phyloP scores from a whole-genome alignment of 345 rosid genomes.

The Eucalyptus polyanthemos region DNA sequence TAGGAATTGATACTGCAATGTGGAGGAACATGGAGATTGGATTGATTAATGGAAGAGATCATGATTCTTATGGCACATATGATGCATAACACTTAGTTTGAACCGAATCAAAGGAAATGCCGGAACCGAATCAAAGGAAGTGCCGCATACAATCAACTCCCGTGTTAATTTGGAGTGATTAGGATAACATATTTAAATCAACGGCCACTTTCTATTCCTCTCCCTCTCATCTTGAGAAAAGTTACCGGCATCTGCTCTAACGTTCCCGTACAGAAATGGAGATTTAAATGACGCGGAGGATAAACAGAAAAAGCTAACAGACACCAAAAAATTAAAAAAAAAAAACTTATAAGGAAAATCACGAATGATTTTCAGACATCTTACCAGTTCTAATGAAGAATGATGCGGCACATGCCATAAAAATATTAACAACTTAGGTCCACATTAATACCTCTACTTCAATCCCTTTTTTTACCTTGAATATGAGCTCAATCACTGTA shows the following conservation, averaged over 20 bases:
- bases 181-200: not conserved
- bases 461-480: not conserved
- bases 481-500: not conserved
- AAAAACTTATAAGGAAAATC: not conserved
- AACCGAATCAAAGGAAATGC: not conserved
- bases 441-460: not conserved
- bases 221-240: not conserved
- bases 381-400: not conserved
- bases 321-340: not conserved
- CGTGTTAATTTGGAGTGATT: not conserved
- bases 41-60: not conserved
- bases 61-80: not conserved
- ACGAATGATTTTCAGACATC: not conserved
- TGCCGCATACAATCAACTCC: not conserved
- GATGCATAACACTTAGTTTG: no score
- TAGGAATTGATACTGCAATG: not conserved
- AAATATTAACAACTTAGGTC: not conserved
- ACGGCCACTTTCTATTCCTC: not conserved
- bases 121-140: not conserved
- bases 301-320: not conserved
- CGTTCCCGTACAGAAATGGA: not conserved
- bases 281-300: not conserved
- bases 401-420: not conserved
- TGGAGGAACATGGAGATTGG: not conserved
- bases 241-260: not conserved